Evolutionary conservation across 331 rosid genomes (phyloP).

Genomic region (Pyrus hybrid): DNA sequence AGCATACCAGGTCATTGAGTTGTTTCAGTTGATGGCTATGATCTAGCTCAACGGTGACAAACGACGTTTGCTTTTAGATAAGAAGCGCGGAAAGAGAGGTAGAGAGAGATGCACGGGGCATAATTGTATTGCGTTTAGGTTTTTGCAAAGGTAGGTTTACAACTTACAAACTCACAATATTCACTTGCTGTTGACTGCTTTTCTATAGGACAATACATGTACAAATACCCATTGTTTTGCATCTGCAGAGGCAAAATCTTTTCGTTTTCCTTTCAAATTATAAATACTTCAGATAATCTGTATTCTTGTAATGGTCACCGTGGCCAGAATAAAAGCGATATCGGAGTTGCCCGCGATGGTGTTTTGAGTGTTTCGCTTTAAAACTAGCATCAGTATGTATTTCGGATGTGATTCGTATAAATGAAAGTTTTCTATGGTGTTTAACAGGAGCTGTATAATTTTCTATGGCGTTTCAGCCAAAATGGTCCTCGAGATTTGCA

Average conservation of each 20-base stretch:
- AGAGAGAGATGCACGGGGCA: background rate
- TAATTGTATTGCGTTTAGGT: background rate
- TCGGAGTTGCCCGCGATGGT: background rate
- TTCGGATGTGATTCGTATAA: background rate
- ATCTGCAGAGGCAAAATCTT: background rate
- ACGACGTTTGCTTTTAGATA: background rate
- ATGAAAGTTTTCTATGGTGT: background rate
- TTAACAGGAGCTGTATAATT: no score
- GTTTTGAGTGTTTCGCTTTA: background rate
- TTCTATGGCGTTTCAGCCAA: no score
- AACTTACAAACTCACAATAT: background rate
- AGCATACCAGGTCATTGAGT: background rate
- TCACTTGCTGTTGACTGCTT: background rate
- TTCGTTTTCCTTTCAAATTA: background rate
- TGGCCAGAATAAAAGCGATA: background rate
- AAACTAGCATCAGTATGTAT: background rate
- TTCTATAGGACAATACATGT: background rate
- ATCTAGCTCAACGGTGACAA: background rate
- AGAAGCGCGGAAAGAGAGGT: background rate
- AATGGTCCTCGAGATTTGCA: no score
- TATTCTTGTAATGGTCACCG: background rate
- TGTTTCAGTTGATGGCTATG: background rate
- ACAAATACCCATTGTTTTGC: background rate
- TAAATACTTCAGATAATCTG: background rate
- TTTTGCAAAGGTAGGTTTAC: slow-evolving; percentile 1